Base-by-base conservation (phyloP, 179 eudicot genomes). In the Patellifolia procumbens region DNA sequence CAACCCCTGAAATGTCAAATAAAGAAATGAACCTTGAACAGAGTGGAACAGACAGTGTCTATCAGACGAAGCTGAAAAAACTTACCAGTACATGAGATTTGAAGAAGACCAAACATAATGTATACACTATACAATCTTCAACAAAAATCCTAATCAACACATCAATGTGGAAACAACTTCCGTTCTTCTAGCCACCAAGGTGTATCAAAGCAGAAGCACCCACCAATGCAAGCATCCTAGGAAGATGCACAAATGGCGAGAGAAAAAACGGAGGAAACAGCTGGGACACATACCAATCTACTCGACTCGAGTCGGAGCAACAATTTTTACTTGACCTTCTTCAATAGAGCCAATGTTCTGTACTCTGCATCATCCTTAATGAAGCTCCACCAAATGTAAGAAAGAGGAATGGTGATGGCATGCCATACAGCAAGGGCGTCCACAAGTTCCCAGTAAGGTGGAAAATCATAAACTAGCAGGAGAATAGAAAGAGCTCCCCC, bases 341-440 rank as follows among this genome's bases (percentile, higher is more conserved):
- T 89, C 63, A 82, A 31, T 42, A 85, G 86, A 75, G 35, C 74
- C 68, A 85, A 73, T 55, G 98, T 93, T 78, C 77, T 74, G 80
- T 81, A 85, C 79, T 87, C 86, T 6, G 97, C 94, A 80, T 93
- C 98, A 43, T 93, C 97, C 82, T 81, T 88, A 81, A 93, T 78
- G 82, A 93, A 91, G 85, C 88, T 90, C 97, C 98, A 93, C 94
- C 94, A 93, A 19, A 93, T 34, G 86, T 86, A 93, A 19, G 97
- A 86, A 42, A 92, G 87, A 32, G 94, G 94, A 51, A 91, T 81
- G 35, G 90, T 84, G 67, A 85, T 80, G 60, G 94, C 98, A 72
- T 93, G 94, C 92, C 92, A 90, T 26, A 91, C 79, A 75, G 98
- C 90, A 77, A 87, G 92, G 42, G 97, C 97, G 73, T 91, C 94